These are phyloP conservation scores for Cystobasidium pallidum DNA, from an alignment of 1,284 basidiomycete genomes.

Conservation along the genomic window DNA sequence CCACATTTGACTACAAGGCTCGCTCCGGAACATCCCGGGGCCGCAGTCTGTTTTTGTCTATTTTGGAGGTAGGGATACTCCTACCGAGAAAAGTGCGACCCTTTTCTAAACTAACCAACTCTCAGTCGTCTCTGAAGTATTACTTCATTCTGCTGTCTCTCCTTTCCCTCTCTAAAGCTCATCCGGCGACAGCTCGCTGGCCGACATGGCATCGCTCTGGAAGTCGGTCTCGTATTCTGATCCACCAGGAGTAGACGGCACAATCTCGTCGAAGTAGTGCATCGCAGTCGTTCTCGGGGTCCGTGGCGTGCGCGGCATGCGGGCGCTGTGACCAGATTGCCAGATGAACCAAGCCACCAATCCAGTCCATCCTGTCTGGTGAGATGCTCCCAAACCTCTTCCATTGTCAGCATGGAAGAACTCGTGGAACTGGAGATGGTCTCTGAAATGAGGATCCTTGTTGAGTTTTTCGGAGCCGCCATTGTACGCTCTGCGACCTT, in stretches of 20 bases:
- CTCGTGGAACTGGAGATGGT: slow-evolving; percentile 96
- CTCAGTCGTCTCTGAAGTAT: no score
- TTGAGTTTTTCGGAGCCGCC: slow-evolving; percentile 86
- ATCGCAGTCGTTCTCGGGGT: slow-evolving; percentile 83
- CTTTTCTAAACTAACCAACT: no score
- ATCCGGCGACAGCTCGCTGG: slow-evolving; percentile 45
- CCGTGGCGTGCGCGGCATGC: slow-evolving; percentile 57
- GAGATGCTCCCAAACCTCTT: slow-evolving; percentile 88
- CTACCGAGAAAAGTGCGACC: no score
- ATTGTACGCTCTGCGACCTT: slow-evolving; percentile 79
- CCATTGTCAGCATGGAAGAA: slow-evolving; percentile 96
- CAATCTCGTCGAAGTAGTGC: slow-evolving; percentile 72
- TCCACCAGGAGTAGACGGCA: slow-evolving; percentile 47
- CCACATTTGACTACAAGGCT: not conserved
- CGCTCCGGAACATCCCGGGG: no score
- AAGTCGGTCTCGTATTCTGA: slow-evolving; percentile 46
- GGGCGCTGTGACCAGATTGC: slow-evolving; percentile 54
- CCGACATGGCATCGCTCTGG: slow-evolving; percentile 18
- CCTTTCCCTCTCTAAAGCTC: slow-evolving; percentile 31
- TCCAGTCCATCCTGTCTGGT: slow-evolving; percentile 85
- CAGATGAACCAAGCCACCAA: slow-evolving; percentile 77
- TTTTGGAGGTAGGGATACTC: no score
- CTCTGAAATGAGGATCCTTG: slow-evolving; percentile 91
- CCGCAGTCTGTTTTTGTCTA: no score
- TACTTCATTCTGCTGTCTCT: no score